Evolutionary conservation across 2,329 filamentous ascomycete species (phyloP), one percentile per base, ranked within the genome.

Genomic region (Escovopsis weberi): DNA sequence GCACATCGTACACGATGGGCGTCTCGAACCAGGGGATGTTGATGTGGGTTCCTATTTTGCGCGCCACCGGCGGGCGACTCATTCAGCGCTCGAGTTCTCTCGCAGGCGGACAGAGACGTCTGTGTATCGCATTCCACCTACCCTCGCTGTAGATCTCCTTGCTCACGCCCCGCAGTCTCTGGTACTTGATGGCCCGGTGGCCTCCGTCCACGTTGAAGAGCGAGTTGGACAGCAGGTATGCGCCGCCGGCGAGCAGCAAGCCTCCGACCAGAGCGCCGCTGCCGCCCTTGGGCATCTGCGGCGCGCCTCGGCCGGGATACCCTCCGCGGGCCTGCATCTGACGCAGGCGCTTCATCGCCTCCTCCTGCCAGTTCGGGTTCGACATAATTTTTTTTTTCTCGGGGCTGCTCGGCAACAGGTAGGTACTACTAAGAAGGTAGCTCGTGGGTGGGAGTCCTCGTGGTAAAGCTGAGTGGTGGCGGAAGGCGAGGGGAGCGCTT

Each of bases 181-280:
- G 87, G 70, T 98, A 98, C 67, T 98, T 98, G 75, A 98, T 98
- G 51, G 91, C 91, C 60, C 91, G 82, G 66, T 96, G 91, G 68
- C 91, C 91, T 80, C 91, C 91, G 59, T 98, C 91, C 55, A 98
- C 91, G 68, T 82, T 82, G 69, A 82, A 82, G 5, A 82, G 68
- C 37, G 77, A 72, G 59, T 78, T 74, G 54, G 73, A 68, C 50
- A 78, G 53, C 51, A 78, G 48, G 53, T 72, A 57, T 44, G 66
- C 60, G 38, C 69, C 73, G 45, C 69, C 70, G 12, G 63, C 64
- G 37, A 74, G 54, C 30, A 75, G 53, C 15, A 61, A 51, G 18
- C 67, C 53, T 37, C 61, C 67, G 28, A 60, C 56, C 39, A 72
- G 42, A 32, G 62, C 64, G 37, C 59, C 59, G 33, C 62, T 60